Evolutionary conservation across 129 eudicot genomes (phyloP).

Genomic region (Lonicera japonica): DNA sequence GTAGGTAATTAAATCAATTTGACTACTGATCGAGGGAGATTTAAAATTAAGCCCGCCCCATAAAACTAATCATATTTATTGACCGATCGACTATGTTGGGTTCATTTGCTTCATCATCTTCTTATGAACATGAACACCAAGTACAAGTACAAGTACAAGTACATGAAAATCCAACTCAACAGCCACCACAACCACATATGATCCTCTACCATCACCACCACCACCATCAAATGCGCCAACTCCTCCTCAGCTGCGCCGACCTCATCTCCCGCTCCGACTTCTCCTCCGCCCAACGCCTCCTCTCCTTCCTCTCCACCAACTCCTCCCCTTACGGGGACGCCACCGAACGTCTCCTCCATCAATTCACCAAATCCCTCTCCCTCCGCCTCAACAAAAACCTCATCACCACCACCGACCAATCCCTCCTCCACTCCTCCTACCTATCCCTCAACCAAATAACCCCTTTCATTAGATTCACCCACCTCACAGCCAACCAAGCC

Average conservation of each 20-base stretch:
- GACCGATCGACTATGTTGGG: constrained; percentile 23
- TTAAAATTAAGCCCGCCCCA: constrained; percentile 5
- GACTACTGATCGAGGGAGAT: too few species aligned
- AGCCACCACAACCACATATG: constrained; percentile 20
- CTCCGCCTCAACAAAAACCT: constrained; percentile 35
- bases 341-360: constrained; percentile 54
- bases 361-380: constrained; percentile 52
- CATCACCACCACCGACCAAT: constrained; percentile 10
- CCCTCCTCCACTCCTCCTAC: constrained; percentile 49
- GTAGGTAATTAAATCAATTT: too few species aligned
- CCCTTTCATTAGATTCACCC: constrained; percentile 72
- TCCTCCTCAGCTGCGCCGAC: constrained; percentile 71
- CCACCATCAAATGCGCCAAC: constrained; percentile 54
- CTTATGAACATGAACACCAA: constrained; percentile 16
- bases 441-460: constrained; percentile 67
- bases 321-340: constrained; percentile 70
- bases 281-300: constrained; percentile 65
- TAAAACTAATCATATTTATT: background rate
- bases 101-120: constrained; percentile 18
- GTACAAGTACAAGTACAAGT: too few species aligned
- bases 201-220: constrained; percentile 19
- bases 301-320: constrained; percentile 41
- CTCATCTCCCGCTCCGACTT: constrained; percentile 59
- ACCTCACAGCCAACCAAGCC: constrained; percentile 94
- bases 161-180: constrained; percentile 29